Evolutionary conservation across 805 yeast genomes (phyloP), one percentile per base, ranked within the genome.

Genomic region (Wickerhamomyces rabaulensis): DNA sequence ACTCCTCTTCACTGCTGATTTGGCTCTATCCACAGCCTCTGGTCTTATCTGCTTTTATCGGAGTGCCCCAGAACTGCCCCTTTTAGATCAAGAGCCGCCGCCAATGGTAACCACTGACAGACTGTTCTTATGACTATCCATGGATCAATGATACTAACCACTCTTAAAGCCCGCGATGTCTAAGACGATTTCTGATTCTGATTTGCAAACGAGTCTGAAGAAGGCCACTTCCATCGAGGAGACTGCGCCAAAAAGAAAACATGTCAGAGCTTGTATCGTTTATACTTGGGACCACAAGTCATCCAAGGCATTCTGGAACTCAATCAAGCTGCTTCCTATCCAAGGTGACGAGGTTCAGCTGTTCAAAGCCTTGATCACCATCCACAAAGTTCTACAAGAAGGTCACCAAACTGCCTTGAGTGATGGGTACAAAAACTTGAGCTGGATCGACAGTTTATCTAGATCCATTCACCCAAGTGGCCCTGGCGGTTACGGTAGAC

Each of bases 221-320:
- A 92, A 92, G 69, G 97, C 99, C 0, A 85, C 95, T 48, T 82
- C 84, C 22, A 52, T 77, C 17, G 97, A 90, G 22, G 97, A 90
- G 61, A 76, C 86, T 4, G 95, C 97, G 0, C 97, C 99, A 1
- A 92, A 92, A 66, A 75, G 99, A 56, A 92, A 92, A 64, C 99
- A 92, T 67, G 98, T 92, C 6, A 75, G 99, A 59, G 89, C 95
- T 2, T 89, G 97, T 70, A 91, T 91, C 50, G 96, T 92, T 35
- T 91, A 84, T 66, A 89, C 97, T 1, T 92, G 97, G 97, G 99
- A 94, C 65, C 92, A 88, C 59, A 84, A 86, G 62, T 80, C 88
- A 36, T 81, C 95, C 4, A 75, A 80, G 48, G 87, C 87, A 9
- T 87, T 91, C 58, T 92, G 97, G 92, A 81, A 86, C 56, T 81